Conservation (phyloP, 306 rosid species). For the Begonia peltatifolia region DNA sequence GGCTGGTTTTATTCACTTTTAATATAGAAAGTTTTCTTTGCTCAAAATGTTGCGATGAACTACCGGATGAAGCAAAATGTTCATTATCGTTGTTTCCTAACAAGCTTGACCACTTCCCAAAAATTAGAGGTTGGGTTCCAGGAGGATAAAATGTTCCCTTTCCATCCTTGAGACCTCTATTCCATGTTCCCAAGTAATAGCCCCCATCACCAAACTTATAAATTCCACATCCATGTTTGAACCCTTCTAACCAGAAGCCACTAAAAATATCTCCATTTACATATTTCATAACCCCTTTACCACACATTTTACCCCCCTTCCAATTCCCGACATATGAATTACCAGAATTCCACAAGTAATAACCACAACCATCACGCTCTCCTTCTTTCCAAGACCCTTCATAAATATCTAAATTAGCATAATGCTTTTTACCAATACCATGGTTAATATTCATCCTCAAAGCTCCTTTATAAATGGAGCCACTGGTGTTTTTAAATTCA, state of each 20-base stretch:
- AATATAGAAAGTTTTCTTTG: constrained; percentile 16
- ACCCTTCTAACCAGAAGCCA: constrained; percentile 71
- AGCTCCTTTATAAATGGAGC: constrained; percentile 46
- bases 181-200: constrained; percentile 78
- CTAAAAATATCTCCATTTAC: constrained; percentile 59
- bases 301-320: constrained; percentile 67
- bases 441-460: constrained; percentile 89
- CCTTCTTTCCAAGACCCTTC: constrained; percentile 98
- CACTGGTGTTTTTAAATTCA: constrained; percentile 28
- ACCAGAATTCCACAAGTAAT: constrained; percentile 62
- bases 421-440: constrained; percentile 60
- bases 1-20: constrained; percentile 34
- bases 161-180: constrained; percentile 80
- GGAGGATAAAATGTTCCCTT: constrained; percentile 77
- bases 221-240: constrained; percentile 70
- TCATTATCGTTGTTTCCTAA: constrained; percentile 16
- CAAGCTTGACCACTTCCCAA: constrained; percentile 44
- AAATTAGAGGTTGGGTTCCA: constrained; percentile 51
- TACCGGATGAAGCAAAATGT: constrained; percentile 9
- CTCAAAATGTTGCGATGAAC: constrained; percentile 19
- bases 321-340: constrained; percentile 61
- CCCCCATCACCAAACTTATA: constrained; percentile 67
- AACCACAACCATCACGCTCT: constrained; percentile 66
- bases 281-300: constrained; percentile 94
- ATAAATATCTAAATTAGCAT: constrained; percentile 50